phyloP scores from a whole-genome alignment of 805 yeast genomes.

The Nakazawaea populi region DNA sequence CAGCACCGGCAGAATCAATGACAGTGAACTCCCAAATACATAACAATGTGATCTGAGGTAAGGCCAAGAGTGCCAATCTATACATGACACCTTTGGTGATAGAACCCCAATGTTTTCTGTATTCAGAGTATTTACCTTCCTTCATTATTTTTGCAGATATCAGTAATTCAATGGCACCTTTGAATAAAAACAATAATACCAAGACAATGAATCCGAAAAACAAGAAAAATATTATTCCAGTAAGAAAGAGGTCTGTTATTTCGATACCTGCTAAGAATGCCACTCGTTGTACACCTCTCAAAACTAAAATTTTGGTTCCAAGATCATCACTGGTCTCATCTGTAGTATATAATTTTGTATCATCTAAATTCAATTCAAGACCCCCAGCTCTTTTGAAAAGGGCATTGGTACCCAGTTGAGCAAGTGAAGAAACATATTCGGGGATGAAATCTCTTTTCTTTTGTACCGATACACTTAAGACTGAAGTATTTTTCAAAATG shows the following conservation, averaged over 20 bases:
- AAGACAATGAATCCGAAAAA: conserved; percentile 64
- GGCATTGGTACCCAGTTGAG: conserved; percentile 11
- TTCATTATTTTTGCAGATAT: conserved; percentile 53
- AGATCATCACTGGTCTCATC: conserved; percentile 58
- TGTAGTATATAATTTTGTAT: conserved; percentile 54
- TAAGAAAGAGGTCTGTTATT: conserved; percentile 77
- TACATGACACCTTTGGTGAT: conserved; percentile 85
- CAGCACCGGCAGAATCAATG: conserved; percentile 76
- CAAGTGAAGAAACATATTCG: conserved; percentile 11
- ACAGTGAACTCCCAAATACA: conserved; percentile 87
- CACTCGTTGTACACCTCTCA: conserved; percentile 91
- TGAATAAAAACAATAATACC: conserved; percentile 54
- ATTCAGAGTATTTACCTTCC: conserved; percentile 64
- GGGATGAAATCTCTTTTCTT: conserved; percentile 29
- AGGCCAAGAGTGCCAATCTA: conserved; percentile 76
- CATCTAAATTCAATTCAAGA: conserved; percentile 43
- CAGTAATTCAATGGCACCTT: conserved; percentile 59
- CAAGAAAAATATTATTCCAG: conserved; percentile 78
- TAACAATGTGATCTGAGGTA: conserved; percentile 79
- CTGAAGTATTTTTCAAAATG: conserved; percentile 54
- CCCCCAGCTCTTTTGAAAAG: conserved; percentile 33
- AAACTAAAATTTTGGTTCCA: conserved; percentile 64
- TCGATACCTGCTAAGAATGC: conserved; percentile 82
- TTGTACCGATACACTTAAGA: conserved; percentile 82
- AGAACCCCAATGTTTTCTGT: conserved; percentile 77